Evolutionary conservation across 345 rosid species (phyloP), one percentile per base, ranked within the genome.

Genomic region (Turritis glabra): DNA sequence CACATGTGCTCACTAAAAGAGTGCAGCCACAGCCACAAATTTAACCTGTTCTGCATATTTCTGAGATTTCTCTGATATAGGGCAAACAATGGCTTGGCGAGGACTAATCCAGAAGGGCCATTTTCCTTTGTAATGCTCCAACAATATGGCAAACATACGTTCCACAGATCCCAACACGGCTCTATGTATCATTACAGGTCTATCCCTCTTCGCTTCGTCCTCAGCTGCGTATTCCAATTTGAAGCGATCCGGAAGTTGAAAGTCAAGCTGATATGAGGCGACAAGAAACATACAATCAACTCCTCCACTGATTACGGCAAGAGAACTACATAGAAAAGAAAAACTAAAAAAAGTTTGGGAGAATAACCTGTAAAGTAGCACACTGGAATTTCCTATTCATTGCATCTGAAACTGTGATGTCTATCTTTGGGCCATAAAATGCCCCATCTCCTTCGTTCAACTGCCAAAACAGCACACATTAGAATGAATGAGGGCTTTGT

Each of bases 81-180:
- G 90, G 80, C 99, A 95, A 69, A 95, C 96, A 84, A 95, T 92
- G 62, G 97, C 97, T 77, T 95, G 99, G 56, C 98, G 94, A 0
- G 99, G 99, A 81, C 98, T 95, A 23, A 95, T 90, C 99, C 99
- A 95, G 78, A 95, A 90, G 22, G 98, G 99, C 99, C 98, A 95
- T 74, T 95, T 95, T 63, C 98, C 97, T 84, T 95, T 88, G 86
- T 89, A 92, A 77, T 92, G 99, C 80, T 95, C 97, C 84, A 95
- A 75, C 38, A 95, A 71, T 73, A 95, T 89, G 40, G 97, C 97
- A 83, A 95, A 79, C 93, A 95, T 95, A 22, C 98, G 90, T 80
- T 95, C 99, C 65, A 92, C 92, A 51, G 99, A 95, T 26, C 99
- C 99, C 48, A 95, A 82, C 79, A 92, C 83, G 7, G 99, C 97